A percentile compares a stretch with the other conserved stretches of the same genome.
Conservation (phyloP, 331 rosid genomes). For the Pyracantha coccinea region DNA sequence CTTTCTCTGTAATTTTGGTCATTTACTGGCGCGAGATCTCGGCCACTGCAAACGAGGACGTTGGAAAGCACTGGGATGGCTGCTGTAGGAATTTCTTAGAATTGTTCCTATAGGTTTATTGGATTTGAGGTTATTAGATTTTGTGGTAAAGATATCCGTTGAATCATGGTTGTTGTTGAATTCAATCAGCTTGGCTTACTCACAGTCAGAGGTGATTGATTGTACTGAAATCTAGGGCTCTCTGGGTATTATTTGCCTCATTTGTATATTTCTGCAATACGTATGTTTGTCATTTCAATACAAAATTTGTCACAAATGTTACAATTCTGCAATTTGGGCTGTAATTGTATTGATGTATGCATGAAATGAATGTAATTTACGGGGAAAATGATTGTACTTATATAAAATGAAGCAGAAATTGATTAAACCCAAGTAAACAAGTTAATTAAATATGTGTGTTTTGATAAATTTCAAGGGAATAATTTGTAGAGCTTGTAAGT, state of each 20-base stretch:
- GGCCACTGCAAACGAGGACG: not conserved
- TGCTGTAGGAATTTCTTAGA: not conserved
- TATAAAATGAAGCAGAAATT: not conserved
- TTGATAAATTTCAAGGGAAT: not conserved
- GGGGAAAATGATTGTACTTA: not conserved
- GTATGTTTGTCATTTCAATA: not conserved
- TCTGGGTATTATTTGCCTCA: not conserved
- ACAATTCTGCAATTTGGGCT: not conserved
- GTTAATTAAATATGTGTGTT: too few species aligned
- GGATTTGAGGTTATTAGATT: not conserved
- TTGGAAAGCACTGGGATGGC: not conserved
- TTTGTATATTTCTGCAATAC: not conserved
- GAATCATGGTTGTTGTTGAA: not conserved
- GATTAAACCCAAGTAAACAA: not conserved
- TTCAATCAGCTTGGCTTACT: not conserved
- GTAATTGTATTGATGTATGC: not conserved
- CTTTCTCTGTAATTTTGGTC: not conserved
- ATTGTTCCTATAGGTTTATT: not conserved
- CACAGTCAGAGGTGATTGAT: not conserved
- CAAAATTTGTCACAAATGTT: not conserved
- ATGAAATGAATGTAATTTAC: not conserved
- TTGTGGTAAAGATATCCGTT: not conserved
- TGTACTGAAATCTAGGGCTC: not conserved
- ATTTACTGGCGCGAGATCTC: not conserved
- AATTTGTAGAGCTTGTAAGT: not conserved